Base-by-base conservation (phyloP, 1,284 basidiomycete genomes). In the Ganoderma leucocontextum region DNA sequence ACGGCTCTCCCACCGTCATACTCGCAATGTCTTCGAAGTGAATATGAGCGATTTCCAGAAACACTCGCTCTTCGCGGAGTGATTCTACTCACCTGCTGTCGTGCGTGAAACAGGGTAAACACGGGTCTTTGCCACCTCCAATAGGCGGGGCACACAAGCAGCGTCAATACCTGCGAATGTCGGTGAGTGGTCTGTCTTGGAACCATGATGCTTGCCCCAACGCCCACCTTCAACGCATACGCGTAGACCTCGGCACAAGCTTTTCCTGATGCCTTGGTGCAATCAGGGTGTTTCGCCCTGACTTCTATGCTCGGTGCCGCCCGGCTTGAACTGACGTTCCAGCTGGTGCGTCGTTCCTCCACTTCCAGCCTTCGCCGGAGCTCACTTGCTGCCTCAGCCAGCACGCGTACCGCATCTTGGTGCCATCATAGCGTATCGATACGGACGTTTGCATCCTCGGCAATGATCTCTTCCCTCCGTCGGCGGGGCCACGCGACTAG, bases 361-460 rank as follows among this genome's bases (percentile, higher is more conserved):
- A 22, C 10, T 8, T 58, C 36, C 3, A 58, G 55, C 36, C 55
- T 58, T 4, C 55, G 55, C 55, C 15, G 19, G 19, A 58, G 55
- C 55, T 58, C 55, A n/a, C 36, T 15, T 12, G 19, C 35, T n/a
- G 55, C 55, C 55, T 58, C 55, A 8, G 55, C 55, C 35, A 58
- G 36, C 9, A 58, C 36, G 33, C 55, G 55, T 9, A 38, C 55
- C 4, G 35, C 35, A 22, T 58, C 55, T 58, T 58, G 19, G 35
- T 38, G 6, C 19, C 35, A 17, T 19, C 8, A 9, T 35, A 38
- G 55, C 33, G 55, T 58, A 38, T 38, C 35, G 55, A 58, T 38
- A 5, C 19, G 55, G 55, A n/a, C 5, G 5, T 35, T 19, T 1
- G 35, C 36, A 15, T 41, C 49, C 10, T 47, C 6, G 22, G 41